phyloP scores from a whole-genome alignment of 2,329 filamentous ascomycete genomes.

The Nemania sp. region DNA sequence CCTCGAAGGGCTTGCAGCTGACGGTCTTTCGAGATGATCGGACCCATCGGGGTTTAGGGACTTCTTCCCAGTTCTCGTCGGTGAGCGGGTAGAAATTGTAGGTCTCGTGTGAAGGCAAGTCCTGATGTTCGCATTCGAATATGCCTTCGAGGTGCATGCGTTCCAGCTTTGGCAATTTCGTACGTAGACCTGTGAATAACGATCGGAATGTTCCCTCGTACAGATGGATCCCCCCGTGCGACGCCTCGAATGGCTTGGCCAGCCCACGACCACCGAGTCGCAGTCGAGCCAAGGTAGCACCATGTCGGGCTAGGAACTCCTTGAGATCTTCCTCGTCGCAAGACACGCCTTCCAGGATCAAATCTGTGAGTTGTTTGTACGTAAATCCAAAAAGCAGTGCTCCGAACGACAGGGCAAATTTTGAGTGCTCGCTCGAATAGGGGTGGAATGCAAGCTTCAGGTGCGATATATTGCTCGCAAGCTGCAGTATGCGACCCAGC shows the following conservation, averaged over 20 bases:
- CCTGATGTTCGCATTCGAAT: conserved; percentile 57
- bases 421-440: conserved; percentile 54
- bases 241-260: conserved; percentile 54
- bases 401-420: conserved; percentile 57
- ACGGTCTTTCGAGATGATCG: conserved; percentile 51
- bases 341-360: conserved; percentile 59
- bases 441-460: conserved; percentile 58
- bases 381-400: conserved; percentile 55
- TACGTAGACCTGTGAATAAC: conserved; percentile 57
- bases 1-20: conserved; percentile 56
- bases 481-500: conserved; percentile 57
- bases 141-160: conserved; percentile 61
- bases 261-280: conserved; percentile 60
- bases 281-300: conserved; percentile 54
- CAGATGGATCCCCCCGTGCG: conserved; percentile 59
- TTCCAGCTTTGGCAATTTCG: conserved; percentile 54
- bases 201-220: conserved; percentile 59
- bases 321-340: conserved; percentile 59
- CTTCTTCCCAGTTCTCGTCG: conserved; percentile 56
- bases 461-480: conserved; percentile 53
- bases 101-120: conserved; percentile 54
- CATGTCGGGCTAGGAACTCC: conserved; percentile 57
- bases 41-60: conserved; percentile 49
- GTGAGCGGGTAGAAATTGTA: conserved; percentile 58
- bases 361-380: conserved; percentile 55